Percentiles rank a stretch among this genome's conserved stretches.
phyloP scores from a whole-genome alignment of 768 basidiomycete genomes.

The Naganishia onofrii region DNA sequence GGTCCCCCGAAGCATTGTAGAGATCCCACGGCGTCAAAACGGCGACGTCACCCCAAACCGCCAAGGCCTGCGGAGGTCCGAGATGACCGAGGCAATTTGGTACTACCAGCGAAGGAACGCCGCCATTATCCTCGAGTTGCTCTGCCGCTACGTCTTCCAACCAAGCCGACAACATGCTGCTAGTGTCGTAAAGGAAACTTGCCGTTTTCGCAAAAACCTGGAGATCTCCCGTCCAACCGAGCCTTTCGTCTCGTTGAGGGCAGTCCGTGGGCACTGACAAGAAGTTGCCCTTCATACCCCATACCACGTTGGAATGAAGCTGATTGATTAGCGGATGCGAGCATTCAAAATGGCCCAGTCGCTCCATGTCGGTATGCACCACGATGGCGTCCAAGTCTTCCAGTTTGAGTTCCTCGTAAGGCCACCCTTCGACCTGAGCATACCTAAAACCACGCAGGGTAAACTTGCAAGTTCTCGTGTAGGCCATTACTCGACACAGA shows the following conservation, averaged over 20 bases:
- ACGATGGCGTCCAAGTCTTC: slow-evolving; percentile 40
- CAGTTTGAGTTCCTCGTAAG: too few relatives aligned
- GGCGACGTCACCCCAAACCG: slow-evolving; percentile 45
- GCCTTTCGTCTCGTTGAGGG: slow-evolving; percentile 49
- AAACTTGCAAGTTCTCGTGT: too few relatives aligned
- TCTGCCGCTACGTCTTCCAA: slow-evolving; percentile 41
- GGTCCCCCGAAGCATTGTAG: slow-evolving; percentile 37
- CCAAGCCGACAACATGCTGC: slow-evolving; percentile 41
- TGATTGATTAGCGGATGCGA: slow-evolving; percentile 40
- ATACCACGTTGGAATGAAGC: slow-evolving; percentile 41
- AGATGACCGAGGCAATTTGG: slow-evolving; percentile 36
- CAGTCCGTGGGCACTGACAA: slow-evolving; percentile 48
- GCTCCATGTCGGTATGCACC: slow-evolving; percentile 36
- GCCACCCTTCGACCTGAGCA: too few relatives aligned
- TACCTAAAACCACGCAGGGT: too few relatives aligned
- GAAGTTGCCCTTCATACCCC: slow-evolving; percentile 42
- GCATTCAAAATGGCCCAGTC: slow-evolving; percentile 40
- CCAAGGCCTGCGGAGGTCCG: slow-evolving; percentile 31
- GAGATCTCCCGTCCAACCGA: slow-evolving; percentile 51
- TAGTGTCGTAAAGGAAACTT: slow-evolving; percentile 40
- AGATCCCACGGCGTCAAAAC: slow-evolving; percentile 41
- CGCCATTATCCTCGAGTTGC: slow-evolving; percentile 34
- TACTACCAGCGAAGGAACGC: slow-evolving; percentile 38
- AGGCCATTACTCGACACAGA: slow-evolving; percentile 37
- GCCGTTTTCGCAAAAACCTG: slow-evolving; percentile 47